These are phyloP conservation scores for Teratosphaeria destructans DNA, from an alignment of 2,329 filamentous ascomycete genomes.

Conservation along the genomic window DNA sequence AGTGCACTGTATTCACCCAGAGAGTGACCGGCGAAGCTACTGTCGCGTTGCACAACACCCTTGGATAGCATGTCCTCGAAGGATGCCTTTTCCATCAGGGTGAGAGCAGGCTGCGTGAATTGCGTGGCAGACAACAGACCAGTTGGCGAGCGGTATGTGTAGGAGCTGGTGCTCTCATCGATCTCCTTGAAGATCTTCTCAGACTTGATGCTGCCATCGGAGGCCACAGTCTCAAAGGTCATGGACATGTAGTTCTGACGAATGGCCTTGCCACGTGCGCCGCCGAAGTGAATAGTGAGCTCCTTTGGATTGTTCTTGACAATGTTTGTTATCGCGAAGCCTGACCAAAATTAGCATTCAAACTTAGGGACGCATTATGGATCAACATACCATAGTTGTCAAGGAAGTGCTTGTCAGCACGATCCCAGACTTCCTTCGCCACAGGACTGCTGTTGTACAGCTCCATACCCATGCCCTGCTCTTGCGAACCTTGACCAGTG, in stretches of 20 bases:
- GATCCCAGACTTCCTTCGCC: constrained; percentile 95
- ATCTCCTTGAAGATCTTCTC: constrained; percentile 99
- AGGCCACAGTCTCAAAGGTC: constrained; percentile 96
- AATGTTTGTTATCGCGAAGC: constrained; percentile 95
- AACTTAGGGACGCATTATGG: constrained; percentile 1
- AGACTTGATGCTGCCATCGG: constrained; percentile 88
- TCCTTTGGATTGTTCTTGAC: constrained; percentile 99
- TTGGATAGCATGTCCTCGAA: constrained; percentile 99
- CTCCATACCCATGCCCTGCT: constrained; percentile 99
- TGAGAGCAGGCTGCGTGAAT: constrained; percentile 94
- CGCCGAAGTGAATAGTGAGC: constrained; percentile 95
- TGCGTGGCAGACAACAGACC: constrained; percentile 93
- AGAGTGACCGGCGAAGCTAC: constrained; percentile 95
- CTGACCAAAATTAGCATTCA: constrained; percentile 31
- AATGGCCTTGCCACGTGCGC: constrained; percentile 90
- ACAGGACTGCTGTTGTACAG: constrained; percentile 88
- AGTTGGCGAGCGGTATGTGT: constrained; percentile 92
- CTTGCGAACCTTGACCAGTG: constrained; percentile 94
- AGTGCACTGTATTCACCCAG: constrained; percentile 97
- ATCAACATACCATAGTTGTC: constrained; percentile 82
- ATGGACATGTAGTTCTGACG: constrained; percentile 99
- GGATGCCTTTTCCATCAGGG: constrained; percentile 98
- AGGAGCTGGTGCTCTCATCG: constrained; percentile 80
- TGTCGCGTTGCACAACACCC: constrained; percentile 89
- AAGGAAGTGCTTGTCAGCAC: constrained; percentile 93